Evolutionary conservation across 371 early-diverging fungal species (phyloP).

Genomic region (Synchytrium microbalum): DNA sequence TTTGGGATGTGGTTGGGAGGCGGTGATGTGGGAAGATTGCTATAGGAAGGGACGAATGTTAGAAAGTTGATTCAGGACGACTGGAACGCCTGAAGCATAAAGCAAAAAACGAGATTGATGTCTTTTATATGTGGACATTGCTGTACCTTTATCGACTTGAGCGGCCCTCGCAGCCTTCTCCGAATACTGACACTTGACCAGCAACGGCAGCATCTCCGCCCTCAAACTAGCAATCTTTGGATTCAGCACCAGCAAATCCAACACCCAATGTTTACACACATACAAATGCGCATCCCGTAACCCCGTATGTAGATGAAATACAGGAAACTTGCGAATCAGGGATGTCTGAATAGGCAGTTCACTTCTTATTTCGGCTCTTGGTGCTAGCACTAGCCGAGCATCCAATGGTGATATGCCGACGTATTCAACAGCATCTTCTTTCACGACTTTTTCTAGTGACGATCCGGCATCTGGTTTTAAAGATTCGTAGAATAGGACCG

Average conservation of each 20-base stretch:
- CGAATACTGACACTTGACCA: constrained; percentile 51
- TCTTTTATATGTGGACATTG: no score
- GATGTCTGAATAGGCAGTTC: constrained; percentile 69
- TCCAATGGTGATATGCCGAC: no score
- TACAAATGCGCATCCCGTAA: constrained; percentile 85
- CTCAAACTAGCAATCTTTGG: constrained; percentile 53
- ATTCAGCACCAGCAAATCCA: constrained; percentile 66
- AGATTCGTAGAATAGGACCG: constrained; percentile 70
- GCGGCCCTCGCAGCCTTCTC: constrained; percentile 54
- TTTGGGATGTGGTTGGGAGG: no score
- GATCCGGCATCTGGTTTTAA: constrained; percentile 33
- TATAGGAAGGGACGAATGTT: no score
- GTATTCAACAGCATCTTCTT: constrained; percentile 20
- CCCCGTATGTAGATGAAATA: constrained; percentile 61
- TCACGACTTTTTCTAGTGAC: constrained; percentile 16
- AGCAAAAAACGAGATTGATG: no score
- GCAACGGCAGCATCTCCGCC: constrained; percentile 73
- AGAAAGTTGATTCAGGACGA: no score
- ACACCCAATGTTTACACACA: constrained; percentile 81
- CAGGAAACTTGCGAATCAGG: constrained; percentile 54
- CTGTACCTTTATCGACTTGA: constrained; percentile 55
- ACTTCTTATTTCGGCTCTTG: constrained; percentile 42
- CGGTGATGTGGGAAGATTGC: no score
- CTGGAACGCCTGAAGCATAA: no score
- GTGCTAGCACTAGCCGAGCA: no score